Evolutionary conservation across 495 filamentous ascomycete genomes (phyloP).

Genomic region (Jackrogersella minutella): DNA sequence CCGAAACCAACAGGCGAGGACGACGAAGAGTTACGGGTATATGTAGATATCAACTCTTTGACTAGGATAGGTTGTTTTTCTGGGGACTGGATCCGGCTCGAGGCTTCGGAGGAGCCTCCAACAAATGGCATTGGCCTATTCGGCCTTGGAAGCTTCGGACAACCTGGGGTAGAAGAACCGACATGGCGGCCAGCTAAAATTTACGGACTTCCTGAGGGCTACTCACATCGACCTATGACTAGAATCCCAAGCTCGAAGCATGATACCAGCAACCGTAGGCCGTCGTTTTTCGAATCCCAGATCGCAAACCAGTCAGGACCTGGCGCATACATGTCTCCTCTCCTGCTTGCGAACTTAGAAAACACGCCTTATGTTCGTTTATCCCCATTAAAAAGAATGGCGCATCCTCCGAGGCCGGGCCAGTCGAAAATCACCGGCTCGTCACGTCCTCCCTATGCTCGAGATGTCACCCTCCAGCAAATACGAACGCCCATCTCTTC

Average conservation of each 20-base stretch:
- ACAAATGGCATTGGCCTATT: slow-evolving; percentile 65
- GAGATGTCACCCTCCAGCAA: slow-evolving; percentile 90
- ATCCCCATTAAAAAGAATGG: slow-evolving; percentile 64
- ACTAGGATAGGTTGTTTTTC: slow-evolving; percentile 94
- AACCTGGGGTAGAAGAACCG: slow-evolving; percentile 56
- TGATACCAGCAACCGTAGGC: slow-evolving; percentile 52
- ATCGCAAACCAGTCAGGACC: slow-evolving; percentile 60
- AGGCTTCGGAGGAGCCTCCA: slow-evolving; percentile 72
- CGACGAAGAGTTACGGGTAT: slow-evolving; percentile 87
- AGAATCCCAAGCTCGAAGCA: slow-evolving; percentile 60
- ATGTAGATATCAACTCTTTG: slow-evolving; percentile 83
- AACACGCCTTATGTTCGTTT: slow-evolving; percentile 76
- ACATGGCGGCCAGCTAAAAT: slow-evolving; percentile 80
- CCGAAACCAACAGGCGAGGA: slow-evolving; percentile 78
- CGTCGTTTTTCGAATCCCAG: slow-evolving; percentile 65
- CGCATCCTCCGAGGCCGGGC: slow-evolving; percentile 48
- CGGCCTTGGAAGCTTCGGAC: slow-evolving; percentile 60
- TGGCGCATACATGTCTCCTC: slow-evolving; percentile 80
- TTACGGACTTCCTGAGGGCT: slow-evolving; percentile 82
- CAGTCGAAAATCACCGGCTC: slow-evolving; percentile 61
- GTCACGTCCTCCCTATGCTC: slow-evolving; percentile 81
- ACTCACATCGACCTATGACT: slow-evolving; percentile 60
- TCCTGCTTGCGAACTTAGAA: slow-evolving; percentile 84
- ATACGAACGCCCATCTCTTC: slow-evolving; percentile 87
- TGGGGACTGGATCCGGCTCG: slow-evolving; percentile 94